phyloP scores from a whole-genome alignment of 139 green algal species.

The Micractinium conductrix region DNA sequence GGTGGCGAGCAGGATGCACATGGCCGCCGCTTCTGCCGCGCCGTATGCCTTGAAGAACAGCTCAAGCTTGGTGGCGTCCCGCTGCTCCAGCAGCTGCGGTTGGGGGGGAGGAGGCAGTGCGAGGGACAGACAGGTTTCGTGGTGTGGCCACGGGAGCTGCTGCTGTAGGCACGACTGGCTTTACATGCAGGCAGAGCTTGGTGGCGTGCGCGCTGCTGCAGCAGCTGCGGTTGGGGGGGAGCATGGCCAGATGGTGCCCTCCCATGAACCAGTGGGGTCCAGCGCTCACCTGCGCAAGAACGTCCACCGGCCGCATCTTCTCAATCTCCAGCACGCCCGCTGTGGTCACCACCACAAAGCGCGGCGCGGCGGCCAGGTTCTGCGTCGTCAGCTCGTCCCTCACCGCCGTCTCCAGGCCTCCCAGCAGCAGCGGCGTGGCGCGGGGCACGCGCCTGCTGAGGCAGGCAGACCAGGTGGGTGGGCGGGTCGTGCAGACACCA shows the following conservation, averaged over 20 bases:
- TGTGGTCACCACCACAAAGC: constrained; percentile 84
- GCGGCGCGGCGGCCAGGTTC: constrained; percentile 65
- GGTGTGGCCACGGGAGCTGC: no score
- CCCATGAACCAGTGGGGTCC: no score
- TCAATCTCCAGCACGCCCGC: constrained; percentile 82
- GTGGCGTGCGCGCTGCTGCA: no score
- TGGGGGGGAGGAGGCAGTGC: no score
- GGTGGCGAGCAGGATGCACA: constrained; percentile 89
- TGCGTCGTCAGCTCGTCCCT: constrained; percentile 74
- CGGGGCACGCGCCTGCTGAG: neutral
- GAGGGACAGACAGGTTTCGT: no score
- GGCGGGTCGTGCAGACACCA: neutral
- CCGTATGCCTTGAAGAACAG: constrained; percentile 87
- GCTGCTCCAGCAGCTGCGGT: constrained; percentile 69
- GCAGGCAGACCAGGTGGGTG: neutral
- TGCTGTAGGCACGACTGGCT: no score
- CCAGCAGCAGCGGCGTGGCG: constrained; percentile 13
- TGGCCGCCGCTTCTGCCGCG: constrained; percentile 80
- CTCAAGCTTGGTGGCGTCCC: constrained; percentile 61
- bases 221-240: no score
- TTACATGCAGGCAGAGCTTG: no score
- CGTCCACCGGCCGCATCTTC: constrained; percentile 76
- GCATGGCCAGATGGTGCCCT: no score
- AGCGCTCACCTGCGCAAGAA: constrained; percentile 47
- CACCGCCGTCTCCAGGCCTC: constrained; percentile 7